Evolutionary conservation across 805 yeast species (phyloP), one percentile per base, ranked within the genome.

Genomic region (Saturnispora halmiae): DNA sequence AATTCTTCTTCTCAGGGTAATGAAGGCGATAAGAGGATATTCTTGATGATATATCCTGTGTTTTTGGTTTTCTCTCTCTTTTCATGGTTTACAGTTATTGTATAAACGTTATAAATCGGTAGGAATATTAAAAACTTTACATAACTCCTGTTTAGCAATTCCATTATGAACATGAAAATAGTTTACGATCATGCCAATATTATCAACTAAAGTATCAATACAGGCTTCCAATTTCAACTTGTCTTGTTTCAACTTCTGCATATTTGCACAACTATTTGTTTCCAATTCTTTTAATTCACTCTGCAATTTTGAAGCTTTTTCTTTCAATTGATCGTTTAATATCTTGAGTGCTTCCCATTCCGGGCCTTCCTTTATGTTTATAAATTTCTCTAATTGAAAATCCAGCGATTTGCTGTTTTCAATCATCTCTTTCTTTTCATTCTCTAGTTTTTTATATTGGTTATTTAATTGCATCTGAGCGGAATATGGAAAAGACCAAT

Each of bases 11-110:
- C n/a, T n/a, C n/a, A n/a, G n/a, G 62, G 64, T 18, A 75, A 70
- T 4, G 75, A 70, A 11, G 67, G 71, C 20, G 79, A 77, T 19
- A 75, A 75, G 16, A 60, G 79, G 42, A 65, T 73, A 2, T 58
- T 72, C 19, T 59, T 75, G 41, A 75, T 77, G 40, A 60, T 73
- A 6, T 73, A 72, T 46, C 80, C 80, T 1, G 68, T 75, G 10
- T 66, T 65, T 10, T 60, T 74, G 43, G 69, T 73, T 56, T 74
- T 69, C 51, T 67, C 73, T 2, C 63, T 72, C 2, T 66, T 74
- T 46, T 62, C 75, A 28, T 75, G 79, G 79, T 60, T 75, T 26
- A 69, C 65, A 40, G 71, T 73, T 13, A 73, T 74, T 33, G 67
- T 74, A 14, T 48, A 36, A 24, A 14, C n/a, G 24, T 16, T 39